Evolutionary conservation across 2,329 filamentous ascomycete genomes (phyloP), one percentile per base, ranked within the genome.

Genomic region (Diplodia mutila): DNA sequence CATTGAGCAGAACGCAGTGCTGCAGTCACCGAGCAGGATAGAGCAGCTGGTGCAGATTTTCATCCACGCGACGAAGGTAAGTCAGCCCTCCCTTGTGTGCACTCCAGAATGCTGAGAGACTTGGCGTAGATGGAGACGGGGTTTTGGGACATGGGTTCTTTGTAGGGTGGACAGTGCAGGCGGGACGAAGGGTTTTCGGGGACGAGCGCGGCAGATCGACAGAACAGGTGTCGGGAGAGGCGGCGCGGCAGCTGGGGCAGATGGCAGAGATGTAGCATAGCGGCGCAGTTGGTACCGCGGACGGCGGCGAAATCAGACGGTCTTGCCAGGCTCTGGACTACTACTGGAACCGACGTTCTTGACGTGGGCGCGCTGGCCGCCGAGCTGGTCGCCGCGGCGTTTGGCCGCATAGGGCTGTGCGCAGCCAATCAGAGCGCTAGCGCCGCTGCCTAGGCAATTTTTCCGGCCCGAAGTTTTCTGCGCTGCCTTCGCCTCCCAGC

Each of bases 1-100:
- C 34, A 84, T 97, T 9, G 94, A 97, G 78, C 86, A 87, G 71
- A 85, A 93, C 74, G 89, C 91, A 18, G 81, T 85, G n/a, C 81
- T 88, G 59, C 91, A 94, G 72, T 94, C 92, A 2, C 88, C 90
- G 0, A 83, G 83, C 46, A 85, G 93, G 52, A 86, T 97, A 68
- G 93, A 97, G 72, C 91, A 97, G 75, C 81, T 98, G 61, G 88
- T 94, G 54, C 84, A 87, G 71, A 92, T 97, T 61, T 97, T 97
- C 75, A 87, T 93, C 55, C 90, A 93, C 72, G 92, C 91, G n/a
- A 96, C 93, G 18, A 91, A 90, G 83, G 91, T 92, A 77, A 79
- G 57, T 9, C 16, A 23, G 37, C 68, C 14, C 42, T 25, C 32
- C 23, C 65, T 55, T 61, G 27, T n/a, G 18, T 42, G 46, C 57